Percentiles rank a stretch among this genome's conserved stretches.
phyloP scores from a whole-genome alignment of 768 basidiomycete genomes.

The Mycena filopes region DNA sequence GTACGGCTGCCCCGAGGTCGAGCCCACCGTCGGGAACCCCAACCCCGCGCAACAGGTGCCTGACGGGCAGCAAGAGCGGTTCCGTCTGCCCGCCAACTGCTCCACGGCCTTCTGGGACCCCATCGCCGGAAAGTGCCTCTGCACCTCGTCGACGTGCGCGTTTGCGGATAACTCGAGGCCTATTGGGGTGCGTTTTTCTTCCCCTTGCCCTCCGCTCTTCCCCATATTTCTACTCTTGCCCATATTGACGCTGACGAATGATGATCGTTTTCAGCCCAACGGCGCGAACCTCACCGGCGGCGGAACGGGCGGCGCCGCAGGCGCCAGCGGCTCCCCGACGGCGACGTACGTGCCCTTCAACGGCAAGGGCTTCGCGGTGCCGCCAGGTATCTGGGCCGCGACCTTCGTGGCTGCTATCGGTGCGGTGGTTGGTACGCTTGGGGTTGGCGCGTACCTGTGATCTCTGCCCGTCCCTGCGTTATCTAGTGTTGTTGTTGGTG shows the following conservation, averaged over 20 bases:
- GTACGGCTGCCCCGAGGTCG: constrained; percentile 76
- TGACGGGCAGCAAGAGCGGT: constrained; percentile 56
- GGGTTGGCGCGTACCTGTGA: constrained; percentile 14
- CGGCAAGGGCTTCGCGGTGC: constrained; percentile 28
- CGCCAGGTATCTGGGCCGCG: constrained; percentile 28
- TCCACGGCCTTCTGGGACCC: constrained; percentile 88
- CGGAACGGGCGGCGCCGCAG: constrained; percentile 50
- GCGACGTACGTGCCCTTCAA: constrained; percentile 64
- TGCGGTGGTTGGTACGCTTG: constrained; percentile 27
- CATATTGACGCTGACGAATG: neutral
- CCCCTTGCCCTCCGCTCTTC: too few relatives aligned
- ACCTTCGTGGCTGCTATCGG: constrained; percentile 26
- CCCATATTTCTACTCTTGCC: too few relatives aligned
- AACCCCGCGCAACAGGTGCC: constrained; percentile 69
- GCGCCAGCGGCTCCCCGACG: constrained; percentile 35
- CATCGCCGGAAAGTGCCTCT: constrained; percentile 70
- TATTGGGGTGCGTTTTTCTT: constrained; percentile 60
- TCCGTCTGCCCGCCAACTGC: constrained; percentile 75
- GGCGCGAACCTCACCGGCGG: constrained; percentile 73
- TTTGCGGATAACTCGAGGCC: constrained; percentile 72
- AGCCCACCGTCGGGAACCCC: constrained; percentile 68
- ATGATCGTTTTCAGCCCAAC: constrained; percentile 51
- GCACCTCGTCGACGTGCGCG: constrained; percentile 63
- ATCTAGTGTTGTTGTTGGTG: too few relatives aligned
- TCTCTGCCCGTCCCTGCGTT: neutral